phyloP scores from a whole-genome alignment of 2,329 filamentous ascomycete genomes.

The Xylariaceae sp. region DNA sequence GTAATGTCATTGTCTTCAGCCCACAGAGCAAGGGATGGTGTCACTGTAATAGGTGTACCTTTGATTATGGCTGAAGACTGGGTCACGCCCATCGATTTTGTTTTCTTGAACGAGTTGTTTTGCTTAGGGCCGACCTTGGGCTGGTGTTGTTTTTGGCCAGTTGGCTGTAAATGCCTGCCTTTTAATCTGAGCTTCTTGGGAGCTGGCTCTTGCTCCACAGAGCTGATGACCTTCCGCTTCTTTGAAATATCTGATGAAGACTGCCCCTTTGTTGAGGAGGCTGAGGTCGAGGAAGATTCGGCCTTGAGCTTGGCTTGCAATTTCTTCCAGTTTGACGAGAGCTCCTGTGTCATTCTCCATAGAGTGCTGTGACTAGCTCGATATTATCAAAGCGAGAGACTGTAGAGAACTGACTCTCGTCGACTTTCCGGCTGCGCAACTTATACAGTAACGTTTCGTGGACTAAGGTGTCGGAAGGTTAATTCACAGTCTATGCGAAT shows the following conservation, averaged over 20 bases:
- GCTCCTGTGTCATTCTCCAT: slow-evolving; percentile 49
- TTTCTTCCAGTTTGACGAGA: slow-evolving; percentile 80
- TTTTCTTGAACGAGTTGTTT: slow-evolving; percentile 28
- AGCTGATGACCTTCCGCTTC: slow-evolving; percentile 26
- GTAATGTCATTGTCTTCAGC: slow-evolving; percentile 67
- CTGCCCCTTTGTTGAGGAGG: slow-evolving; percentile 17
- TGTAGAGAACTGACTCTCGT: too few species aligned
- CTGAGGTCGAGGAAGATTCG: slow-evolving; percentile 45
- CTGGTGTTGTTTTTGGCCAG: slow-evolving; percentile 4
- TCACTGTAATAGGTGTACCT: slow-evolving; percentile 48
- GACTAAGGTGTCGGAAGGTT: too few species aligned
- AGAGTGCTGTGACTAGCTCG: neutral
- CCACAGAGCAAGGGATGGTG: slow-evolving; percentile 65
- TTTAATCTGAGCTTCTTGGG: slow-evolving; percentile 15
- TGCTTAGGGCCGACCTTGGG: slow-evolving; percentile 18
- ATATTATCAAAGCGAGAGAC: slow-evolving; percentile 4
- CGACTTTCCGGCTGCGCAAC: too few species aligned
- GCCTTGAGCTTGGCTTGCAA: slow-evolving; percentile 68
- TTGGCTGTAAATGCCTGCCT: neutral
- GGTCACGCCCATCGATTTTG: slow-evolving; percentile 61
- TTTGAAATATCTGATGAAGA: slow-evolving; percentile 18
- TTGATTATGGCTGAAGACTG: slow-evolving; percentile 55
- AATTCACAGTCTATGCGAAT: too few species aligned
- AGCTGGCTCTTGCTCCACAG: slow-evolving; percentile 1
- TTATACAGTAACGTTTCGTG: too few species aligned